A percentile compares a stretch with the other conserved stretches of the same genome.
phyloP scores from a whole-genome alignment of 2,329 filamentous ascomycete genomes.

The Colletotrichum spaethianum region DNA sequence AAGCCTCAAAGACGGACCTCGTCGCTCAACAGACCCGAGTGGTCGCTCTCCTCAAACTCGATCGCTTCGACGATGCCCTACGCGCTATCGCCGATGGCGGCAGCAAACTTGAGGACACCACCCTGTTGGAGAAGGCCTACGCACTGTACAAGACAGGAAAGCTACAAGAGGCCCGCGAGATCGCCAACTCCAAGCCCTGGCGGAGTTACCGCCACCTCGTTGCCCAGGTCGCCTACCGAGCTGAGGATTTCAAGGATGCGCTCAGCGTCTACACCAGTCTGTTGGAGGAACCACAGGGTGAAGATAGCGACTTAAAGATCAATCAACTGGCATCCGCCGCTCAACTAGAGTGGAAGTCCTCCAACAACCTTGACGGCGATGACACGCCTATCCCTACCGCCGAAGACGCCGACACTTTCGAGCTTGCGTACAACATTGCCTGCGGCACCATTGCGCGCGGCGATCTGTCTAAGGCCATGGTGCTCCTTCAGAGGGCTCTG shows the following conservation, averaged over 20 bases:
- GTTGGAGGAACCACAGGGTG: conserved; percentile 61
- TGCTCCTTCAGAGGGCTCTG: conserved; percentile 78
- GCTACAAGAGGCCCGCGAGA: conserved; percentile 70
- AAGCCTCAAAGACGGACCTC: conserved; percentile 70
- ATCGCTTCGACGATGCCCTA: conserved; percentile 84
- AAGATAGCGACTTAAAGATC: conserved; percentile 82
- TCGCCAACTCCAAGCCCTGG: conserved; percentile 53
- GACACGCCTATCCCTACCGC: conserved; percentile 59
- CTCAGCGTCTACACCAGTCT: conserved; percentile 75
- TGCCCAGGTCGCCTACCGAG: conserved; percentile 80
- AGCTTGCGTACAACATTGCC: conserved; percentile 85
- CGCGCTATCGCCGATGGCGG: conserved; percentile 76
- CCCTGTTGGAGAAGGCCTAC: conserved; percentile 81
- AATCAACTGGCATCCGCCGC: conserved; percentile 81
- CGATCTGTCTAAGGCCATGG: conserved; percentile 74
- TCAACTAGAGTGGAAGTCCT: conserved; percentile 79
- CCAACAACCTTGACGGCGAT: conserved; percentile 51
- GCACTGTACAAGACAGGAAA: conserved; percentile 86
- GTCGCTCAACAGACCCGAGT: conserved; percentile 78
- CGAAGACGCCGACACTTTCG: conserved; percentile 81
- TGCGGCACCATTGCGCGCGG: conserved; percentile 80
- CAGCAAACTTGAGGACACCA: conserved; percentile 71
- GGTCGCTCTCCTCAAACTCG: conserved; percentile 84
- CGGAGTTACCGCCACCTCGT: conserved; percentile 66
- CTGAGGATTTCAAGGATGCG: conserved; percentile 80